These are phyloP conservation scores for Conticribra weissflogii DNA, from an alignment of 108 stramenopile genomes.

Conservation along the genomic window DNA sequence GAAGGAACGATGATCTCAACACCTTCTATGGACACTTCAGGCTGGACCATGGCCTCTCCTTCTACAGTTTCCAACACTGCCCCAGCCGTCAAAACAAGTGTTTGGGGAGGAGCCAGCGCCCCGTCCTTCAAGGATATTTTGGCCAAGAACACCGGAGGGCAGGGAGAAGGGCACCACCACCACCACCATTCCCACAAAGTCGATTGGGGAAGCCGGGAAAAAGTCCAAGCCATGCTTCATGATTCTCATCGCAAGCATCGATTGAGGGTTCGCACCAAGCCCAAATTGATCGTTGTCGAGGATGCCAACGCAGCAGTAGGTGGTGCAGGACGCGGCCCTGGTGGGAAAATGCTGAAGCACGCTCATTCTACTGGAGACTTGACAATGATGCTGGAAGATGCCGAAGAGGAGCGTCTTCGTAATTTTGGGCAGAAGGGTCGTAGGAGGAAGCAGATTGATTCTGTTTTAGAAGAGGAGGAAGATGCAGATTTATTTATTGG, in stretches of 20 bases:
- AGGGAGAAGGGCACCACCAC: too few relatives aligned
- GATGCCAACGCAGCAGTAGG: not conserved
- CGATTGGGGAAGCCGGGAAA: constrained; percentile 21
- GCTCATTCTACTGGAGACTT: constrained; percentile 46
- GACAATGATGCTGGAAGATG: constrained; percentile 21
- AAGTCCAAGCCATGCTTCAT: constrained; percentile 39
- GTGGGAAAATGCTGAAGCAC: constrained; percentile 32
- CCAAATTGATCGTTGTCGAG: constrained; percentile 40
- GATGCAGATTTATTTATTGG: constrained; percentile 48
- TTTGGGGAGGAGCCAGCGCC: constrained; percentile 30
- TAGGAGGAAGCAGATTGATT: constrained; percentile 31
- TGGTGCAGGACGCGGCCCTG: too few relatives aligned
- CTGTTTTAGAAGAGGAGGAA: constrained; percentile 43
- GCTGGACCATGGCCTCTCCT: constrained; percentile 36
- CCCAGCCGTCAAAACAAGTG: constrained; percentile 1
- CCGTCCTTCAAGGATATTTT: constrained; percentile 44
- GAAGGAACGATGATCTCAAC: constrained; percentile 22
- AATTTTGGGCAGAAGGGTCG: constrained; percentile 25
- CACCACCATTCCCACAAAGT: constrained; percentile 4
- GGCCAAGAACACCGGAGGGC: constrained; percentile 15
- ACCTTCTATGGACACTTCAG: constrained; percentile 36
- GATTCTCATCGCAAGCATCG: constrained; percentile 41
- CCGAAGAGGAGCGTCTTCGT: constrained; percentile 20
- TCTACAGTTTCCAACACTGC: not conserved
- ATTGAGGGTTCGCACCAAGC: constrained; percentile 43